Base-by-base conservation (phyloP, 2,329 filamentous ascomycete species). In the Colletotrichum liaoningense region DNA sequence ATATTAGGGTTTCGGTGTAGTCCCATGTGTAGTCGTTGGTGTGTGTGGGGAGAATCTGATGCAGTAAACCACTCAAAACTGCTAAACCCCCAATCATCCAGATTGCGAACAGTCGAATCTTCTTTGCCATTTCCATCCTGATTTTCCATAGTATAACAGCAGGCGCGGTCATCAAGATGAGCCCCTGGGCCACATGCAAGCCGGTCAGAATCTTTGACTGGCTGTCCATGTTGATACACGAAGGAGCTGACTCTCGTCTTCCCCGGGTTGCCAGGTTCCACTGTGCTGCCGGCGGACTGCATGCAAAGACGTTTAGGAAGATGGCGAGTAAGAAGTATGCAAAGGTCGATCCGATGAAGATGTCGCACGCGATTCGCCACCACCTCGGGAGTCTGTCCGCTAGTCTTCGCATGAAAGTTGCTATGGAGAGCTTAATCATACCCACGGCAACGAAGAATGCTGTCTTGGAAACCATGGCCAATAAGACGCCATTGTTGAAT, bases 381-480 rank as follows among this genome's bases (percentile, higher is more conserved):
- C 62, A 71, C 8, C 38, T 46, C 2, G 79, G 79, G 11, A 78
- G 77, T 8, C 79, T 74, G n/a, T 79, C 76, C 8, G 81, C 81
- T 4, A 83, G 77, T 7, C 82, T 78, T n/a, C 79, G 77, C 57
- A 83, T 81, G 74, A 83, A 83, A 30, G 81, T 75, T 9, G 78
- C 77, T n/a, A 83, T 82, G 4, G 80, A 82, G 24, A 82, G 77
- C 67, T 83, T 83, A 68, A 82, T 79, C 33, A 83, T 74, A n/a
- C 81, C 81, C 5, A 82, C 76, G 5, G 77, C 76, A 26, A 78
- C 64, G 62, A 77, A 81, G 72, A 80, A 81, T 12, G 81, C 63
- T 24, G 77, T 68, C 55, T 77, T 77, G 49, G 63, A 35, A 66
- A 75, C 72, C 24, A 77, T 70, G 7, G 72, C 69, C 11, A 75